A percentile compares a stretch with the other conserved stretches of the same genome.
Conservation (phyloP, 164 flowering plant species). For the Litsea cubeba region DNA sequence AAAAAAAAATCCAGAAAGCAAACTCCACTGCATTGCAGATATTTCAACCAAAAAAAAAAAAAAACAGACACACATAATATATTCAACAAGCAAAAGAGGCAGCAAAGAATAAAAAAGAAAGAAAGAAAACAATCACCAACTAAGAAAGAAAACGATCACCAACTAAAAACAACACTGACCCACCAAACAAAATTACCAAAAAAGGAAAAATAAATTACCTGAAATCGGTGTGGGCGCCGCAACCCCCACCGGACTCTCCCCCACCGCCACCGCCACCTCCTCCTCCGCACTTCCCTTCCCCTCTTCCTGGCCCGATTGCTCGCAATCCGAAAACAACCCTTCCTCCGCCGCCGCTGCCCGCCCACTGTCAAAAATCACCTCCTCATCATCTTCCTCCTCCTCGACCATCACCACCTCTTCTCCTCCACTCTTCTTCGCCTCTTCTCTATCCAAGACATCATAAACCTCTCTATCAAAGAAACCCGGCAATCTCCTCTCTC, state of each 20-base stretch:
- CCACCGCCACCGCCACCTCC: conserved; percentile 8
- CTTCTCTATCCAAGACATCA: conserved; percentile 52
- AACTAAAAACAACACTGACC: neutral
- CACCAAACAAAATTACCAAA: neutral
- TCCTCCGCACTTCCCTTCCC: conserved; percentile 26
- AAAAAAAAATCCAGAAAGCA: too few species aligned
- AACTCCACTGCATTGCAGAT: too few species aligned
- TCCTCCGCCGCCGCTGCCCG: conserved; percentile 60
- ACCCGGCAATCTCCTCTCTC: conserved; percentile 77
- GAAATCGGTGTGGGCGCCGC: conserved; percentile 44
- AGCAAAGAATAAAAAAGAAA: too few species aligned
- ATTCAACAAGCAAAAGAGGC: too few species aligned
- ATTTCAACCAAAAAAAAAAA: too few species aligned
- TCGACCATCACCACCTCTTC: neutral
- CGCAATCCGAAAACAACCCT: conserved; percentile 67
- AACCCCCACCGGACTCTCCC: neutral
- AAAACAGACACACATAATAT: too few species aligned
- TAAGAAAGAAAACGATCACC: too few species aligned
- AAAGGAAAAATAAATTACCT: conserved; percentile 18
- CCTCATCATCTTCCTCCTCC: conserved; percentile 16
- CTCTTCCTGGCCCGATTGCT: conserved; percentile 31
- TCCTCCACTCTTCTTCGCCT: neutral
- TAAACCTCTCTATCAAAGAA: conserved; percentile 84
- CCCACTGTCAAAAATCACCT: conserved; percentile 53
- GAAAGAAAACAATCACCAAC: too few species aligned